phyloP scores from a whole-genome alignment of 2,329 filamentous ascomycete genomes.

The Stachybotrys echinatus region DNA sequence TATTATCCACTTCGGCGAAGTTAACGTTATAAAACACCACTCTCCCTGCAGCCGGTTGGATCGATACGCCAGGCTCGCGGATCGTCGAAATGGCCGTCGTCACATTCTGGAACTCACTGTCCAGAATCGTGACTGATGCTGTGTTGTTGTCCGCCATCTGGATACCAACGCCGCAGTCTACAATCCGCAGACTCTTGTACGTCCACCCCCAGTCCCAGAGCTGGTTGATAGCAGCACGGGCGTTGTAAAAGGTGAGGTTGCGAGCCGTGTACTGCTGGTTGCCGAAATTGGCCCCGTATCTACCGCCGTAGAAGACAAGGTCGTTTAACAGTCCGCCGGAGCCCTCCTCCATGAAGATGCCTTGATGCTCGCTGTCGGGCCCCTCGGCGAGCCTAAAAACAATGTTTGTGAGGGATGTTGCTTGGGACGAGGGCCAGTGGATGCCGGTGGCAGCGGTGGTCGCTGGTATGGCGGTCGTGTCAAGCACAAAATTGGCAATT shows the following conservation, averaged over 20 bases:
- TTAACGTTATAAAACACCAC: too few relatives aligned
- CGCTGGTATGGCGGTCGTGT: constrained; percentile 44
- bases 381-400: constrained; percentile 44
- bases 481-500: constrained; percentile 51
- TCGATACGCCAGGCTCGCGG: constrained; percentile 21
- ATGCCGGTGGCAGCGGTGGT: constrained; percentile 45
- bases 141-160: constrained; percentile 59
- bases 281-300: constrained; percentile 50
- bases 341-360: constrained; percentile 59
- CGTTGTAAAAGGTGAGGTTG: constrained; percentile 60
- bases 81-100: constrained; percentile 64
- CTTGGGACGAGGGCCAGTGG: constrained; percentile 66
- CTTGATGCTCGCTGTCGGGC: constrained; percentile 43
- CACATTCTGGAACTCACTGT: constrained; percentile 65
- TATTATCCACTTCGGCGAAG: too few relatives aligned
- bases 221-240: constrained; percentile 63
- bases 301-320: constrained; percentile 65
- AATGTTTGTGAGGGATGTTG: constrained; percentile 53
- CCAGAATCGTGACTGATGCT: constrained; percentile 69
- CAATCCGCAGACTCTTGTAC: constrained; percentile 61
- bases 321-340: constrained; percentile 65
- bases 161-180: constrained; percentile 59
- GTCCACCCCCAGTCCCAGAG: constrained; percentile 76
- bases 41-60: too few relatives aligned
- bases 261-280: constrained; percentile 70